phyloP scores from a whole-genome alignment of 169 alveolate species.

The Plasmodium vivax region DNA sequence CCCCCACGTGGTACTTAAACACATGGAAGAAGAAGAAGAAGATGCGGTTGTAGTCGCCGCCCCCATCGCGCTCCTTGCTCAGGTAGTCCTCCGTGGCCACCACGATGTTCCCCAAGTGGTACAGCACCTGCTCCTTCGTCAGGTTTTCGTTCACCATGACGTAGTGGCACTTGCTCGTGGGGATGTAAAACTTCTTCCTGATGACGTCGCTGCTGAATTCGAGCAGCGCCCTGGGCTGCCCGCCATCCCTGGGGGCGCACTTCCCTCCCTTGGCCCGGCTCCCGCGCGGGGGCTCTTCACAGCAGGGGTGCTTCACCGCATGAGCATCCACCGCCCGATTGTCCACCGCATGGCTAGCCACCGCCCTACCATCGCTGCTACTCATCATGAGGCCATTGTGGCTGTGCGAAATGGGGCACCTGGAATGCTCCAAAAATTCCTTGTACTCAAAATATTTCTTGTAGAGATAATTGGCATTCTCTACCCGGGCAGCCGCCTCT shows the following conservation, averaged over 20 bases:
- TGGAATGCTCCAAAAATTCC: slow-evolving; percentile 8
- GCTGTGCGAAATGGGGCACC: not conserved
- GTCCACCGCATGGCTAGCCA: too few relatives aligned
- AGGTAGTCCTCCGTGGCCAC: slow-evolving; percentile 6
- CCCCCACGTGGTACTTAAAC: not conserved
- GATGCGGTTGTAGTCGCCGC: slow-evolving; percentile 11
- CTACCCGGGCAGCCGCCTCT: not conserved
- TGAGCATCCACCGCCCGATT: not conserved
- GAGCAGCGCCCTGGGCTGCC: not conserved
- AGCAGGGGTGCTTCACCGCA: not conserved
- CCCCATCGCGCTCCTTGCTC: not conserved
- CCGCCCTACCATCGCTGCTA: not conserved
- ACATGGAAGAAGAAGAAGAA: slow-evolving; percentile 37
- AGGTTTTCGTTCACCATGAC: slow-evolving; percentile 22
- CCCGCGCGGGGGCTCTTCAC: not conserved
- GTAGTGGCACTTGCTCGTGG: slow-evolving; percentile 13
- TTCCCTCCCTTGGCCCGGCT: not conserved
- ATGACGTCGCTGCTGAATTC: slow-evolving; percentile 24
- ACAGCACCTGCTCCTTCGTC: slow-evolving; percentile 28
- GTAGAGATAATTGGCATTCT: not conserved
- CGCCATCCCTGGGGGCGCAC: not conserved
- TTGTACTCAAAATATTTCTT: slow-evolving; percentile 7
- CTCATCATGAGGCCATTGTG: slow-evolving; percentile 1
- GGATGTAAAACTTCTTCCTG: slow-evolving; percentile 42
- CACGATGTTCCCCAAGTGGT: slow-evolving; percentile 15